phyloP scores from a whole-genome alignment of 2,329 filamentous ascomycete species.

The Phialophora verrucosa region DNA sequence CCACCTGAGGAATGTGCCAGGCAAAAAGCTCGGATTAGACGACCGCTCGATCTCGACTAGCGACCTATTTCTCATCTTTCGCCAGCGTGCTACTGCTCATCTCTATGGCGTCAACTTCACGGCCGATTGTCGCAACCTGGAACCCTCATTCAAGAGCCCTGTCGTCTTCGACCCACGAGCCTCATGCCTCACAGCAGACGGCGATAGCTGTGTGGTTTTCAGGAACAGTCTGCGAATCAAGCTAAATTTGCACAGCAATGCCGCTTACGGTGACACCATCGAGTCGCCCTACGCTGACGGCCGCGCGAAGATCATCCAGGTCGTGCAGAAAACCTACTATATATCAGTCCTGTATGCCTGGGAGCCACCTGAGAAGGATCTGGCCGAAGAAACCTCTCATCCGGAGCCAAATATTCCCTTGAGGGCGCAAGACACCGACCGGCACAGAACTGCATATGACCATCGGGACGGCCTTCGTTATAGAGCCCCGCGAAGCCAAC shows the following conservation, averaged over 20 bases:
- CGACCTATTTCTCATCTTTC: conserved; percentile 45
- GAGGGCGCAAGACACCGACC: not conserved
- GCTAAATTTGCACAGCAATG: conserved; percentile 36
- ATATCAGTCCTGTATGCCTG: conserved; percentile 28
- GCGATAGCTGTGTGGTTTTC: conserved; percentile 41
- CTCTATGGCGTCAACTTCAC: conserved; percentile 47
- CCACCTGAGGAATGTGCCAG: conserved; percentile 47
- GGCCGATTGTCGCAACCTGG: conserved; percentile 42
- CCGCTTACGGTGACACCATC: conserved; percentile 16
- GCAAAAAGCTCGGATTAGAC: conserved; percentile 38
- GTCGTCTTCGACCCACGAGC: conserved; percentile 44
- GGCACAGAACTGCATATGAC: not conserved
- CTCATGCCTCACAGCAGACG: conserved; percentile 41
- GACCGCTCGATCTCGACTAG: conserved; percentile 27
- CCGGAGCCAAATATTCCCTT: conserved; percentile 3
- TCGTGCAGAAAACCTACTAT: conserved; percentile 20
- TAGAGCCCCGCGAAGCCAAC: not conserved
- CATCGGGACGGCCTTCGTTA: conserved; percentile 5
- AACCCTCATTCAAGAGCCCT: conserved; percentile 35
- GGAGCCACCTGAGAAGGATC: conserved; percentile 16
- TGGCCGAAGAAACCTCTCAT: conserved; percentile 5
- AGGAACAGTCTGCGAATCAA: conserved; percentile 43
- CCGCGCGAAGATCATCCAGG: conserved; percentile 30
- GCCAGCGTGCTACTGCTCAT: conserved; percentile 42
- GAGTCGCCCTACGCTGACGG: conserved; percentile 27